Conservation (phyloP, 805 yeast species). For the Pichia occidentalis region DNA sequence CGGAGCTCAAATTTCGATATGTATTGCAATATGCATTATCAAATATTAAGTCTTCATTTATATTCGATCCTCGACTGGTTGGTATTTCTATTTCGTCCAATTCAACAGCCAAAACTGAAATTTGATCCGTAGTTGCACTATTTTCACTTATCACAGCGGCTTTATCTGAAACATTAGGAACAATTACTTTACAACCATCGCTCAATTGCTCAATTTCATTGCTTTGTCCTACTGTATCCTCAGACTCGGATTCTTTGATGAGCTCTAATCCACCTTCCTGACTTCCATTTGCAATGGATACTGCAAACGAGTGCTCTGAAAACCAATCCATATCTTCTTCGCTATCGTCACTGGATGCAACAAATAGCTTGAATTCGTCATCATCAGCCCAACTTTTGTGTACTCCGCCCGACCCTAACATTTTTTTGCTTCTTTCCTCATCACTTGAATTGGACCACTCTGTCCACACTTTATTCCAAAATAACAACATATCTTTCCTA, state of each 20-base stretch:
- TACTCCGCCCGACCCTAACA: conserved; percentile 12
- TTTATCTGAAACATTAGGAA: too few species aligned
- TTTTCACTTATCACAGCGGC: too few species aligned
- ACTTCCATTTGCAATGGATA: neutral
- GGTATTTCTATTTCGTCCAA: too few species aligned
- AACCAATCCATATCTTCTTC: conserved; percentile 13
- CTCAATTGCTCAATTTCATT: neutral
- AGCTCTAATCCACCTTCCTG: conserved; percentile 9
- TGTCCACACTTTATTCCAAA: conserved; percentile 23
- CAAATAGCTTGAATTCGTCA: conserved; percentile 20
- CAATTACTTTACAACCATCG: neutral
- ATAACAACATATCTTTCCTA: conserved; percentile 17
- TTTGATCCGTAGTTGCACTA: too few species aligned
- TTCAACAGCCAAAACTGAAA: too few species aligned
- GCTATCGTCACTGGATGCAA: conserved; percentile 15
- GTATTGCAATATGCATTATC: too few species aligned
- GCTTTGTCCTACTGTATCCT: conserved; percentile 1
- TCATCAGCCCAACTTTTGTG: conserved; percentile 22
- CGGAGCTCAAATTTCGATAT: too few species aligned
- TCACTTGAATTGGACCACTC: conserved; percentile 20
- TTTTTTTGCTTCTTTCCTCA: conserved; percentile 16
- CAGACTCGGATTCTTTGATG: conserved; percentile 13
- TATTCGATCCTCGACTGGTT: too few species aligned
- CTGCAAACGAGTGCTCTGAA: neutral
- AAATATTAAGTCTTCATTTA: too few species aligned